Evolutionary conservation across 768 basidiomycete species (phyloP), one percentile per base, ranked within the genome.

Genomic region (Tricholoma hemisulphureum): DNA sequence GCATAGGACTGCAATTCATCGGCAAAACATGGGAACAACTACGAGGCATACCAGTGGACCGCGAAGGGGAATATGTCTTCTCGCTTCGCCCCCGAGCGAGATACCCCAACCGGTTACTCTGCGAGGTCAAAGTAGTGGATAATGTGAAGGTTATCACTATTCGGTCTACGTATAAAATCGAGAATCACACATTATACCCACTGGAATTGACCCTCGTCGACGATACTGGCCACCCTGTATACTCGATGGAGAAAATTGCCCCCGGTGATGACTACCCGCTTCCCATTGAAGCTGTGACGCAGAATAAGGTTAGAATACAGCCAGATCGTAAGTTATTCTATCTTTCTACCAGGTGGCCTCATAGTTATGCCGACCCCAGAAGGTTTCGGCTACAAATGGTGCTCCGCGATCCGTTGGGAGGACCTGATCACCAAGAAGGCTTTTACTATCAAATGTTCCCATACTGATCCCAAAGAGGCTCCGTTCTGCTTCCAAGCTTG

Each of bases 331-430:
- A 75, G 92, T 73, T 26, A 5, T 13, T 35, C 35, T 20, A 10
- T 1, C 11, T 28, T n/a, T 49, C n/a, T 46, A 9, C 24, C 51
- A 8, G n/a, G 35, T 53, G 39, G 32, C 29, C 43, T n/a, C 34
- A 26, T 37, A 13, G 9, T n/a, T 28, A 10, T 18, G 34, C 26
- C 20, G 39, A 34, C 45, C 64, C 21, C 63, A 97, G 95, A 93
- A 71, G 97, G 97, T 14, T 98, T 98, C 67, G 95, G 95, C 18
- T 98, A 97, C 73, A 88, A 85, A 66, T 98, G 95, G 95, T 95
- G 91, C 46, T 73, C 83, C 43, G 84, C 94, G 3, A 83, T 95
- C 37, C 85, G 91, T 52, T 95, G 94, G 83, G 93, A 97, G 63
- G 95, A 97, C 62, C 76, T 99, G 1, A 75, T 95, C 21, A 72